Conservation (phyloP, 1,284 basidiomycete species). For the Fomitopsis pinicola region DNA sequence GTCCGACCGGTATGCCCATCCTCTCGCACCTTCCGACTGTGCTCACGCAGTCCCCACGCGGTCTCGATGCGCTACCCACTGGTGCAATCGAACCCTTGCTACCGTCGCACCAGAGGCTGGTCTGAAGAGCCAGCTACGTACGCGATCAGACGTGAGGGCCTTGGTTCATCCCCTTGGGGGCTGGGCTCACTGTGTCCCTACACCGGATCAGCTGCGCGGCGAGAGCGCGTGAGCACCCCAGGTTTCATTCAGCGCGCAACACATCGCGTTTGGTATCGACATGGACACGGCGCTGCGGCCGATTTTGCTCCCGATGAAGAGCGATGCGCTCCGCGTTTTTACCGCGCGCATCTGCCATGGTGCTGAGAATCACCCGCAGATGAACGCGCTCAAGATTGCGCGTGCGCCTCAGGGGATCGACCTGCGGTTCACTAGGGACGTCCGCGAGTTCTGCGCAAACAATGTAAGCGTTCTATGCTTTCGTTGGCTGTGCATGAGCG, state of each 20-base stretch:
- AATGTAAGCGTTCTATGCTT: constrained; percentile 15
- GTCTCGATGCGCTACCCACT: too few relatives aligned
- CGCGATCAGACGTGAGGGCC: too few relatives aligned
- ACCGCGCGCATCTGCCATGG: constrained; percentile 26
- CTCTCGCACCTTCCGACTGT: too few relatives aligned
- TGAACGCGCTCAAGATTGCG: constrained; percentile 22
- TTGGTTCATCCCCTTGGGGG: too few relatives aligned
- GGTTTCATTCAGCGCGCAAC: constrained; percentile 43
- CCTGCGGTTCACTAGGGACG: constrained; percentile 20
- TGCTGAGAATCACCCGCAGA: constrained; percentile 20
- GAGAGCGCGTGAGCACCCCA: constrained; percentile 45
- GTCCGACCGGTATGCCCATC: too few relatives aligned
- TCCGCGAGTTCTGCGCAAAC: constrained; percentile 21
- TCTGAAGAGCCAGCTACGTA: too few relatives aligned
- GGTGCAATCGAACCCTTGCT: too few relatives aligned
- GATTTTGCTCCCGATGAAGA: constrained; percentile 33
- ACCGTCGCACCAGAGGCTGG: too few relatives aligned
- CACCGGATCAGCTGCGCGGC: constrained; percentile 47
- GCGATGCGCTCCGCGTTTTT: constrained; percentile 16
- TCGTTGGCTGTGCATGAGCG: not conserved
- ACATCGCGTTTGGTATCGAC: constrained; percentile 56
- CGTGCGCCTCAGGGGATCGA: constrained; percentile 24
- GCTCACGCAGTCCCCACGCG: too few relatives aligned
- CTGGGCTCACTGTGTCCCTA: too few relatives aligned
- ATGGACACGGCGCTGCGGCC: constrained; percentile 47